Base-by-base conservation (phyloP, 129 eudicot species). In the Helianthus tuberosus region DNA sequence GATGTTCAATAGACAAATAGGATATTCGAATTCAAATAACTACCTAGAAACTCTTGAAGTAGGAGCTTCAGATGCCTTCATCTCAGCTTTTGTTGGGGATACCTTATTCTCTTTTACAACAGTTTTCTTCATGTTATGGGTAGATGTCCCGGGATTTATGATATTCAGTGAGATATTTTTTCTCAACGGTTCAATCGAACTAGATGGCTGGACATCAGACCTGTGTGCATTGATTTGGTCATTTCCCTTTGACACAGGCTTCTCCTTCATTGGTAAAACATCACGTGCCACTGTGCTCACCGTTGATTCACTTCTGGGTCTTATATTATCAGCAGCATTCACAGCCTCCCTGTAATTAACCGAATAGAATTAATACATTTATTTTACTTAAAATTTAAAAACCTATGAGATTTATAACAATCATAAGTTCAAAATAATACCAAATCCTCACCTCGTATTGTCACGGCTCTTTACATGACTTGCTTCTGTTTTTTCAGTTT, bases 21-120 rank as follows among this genome's bases (percentile, higher is more conserved):
- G 55, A 64, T 5, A 2, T 9, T 10, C 7, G 52, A 53, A 48
- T 60, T 66, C 35, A 70, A 15, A 39, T 14, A 64, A 67, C 51
- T 79, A 89, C 96, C 92, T 75, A 23, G 85, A 58, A 80, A 77
- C 71, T 64, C 54, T 84, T 64, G 65, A 60, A 62, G 55, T 62
- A 74, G 85, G 72, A 71, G 66, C 87, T 73, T 71, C 81, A 76
- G 86, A 75, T 64, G 64, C 52, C 72, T 50, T 79, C 59, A 60
- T 75, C 66, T 55, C 88, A 75, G 82, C 29, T 79, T 80, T 80
- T 60, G 73, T 55, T 9, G 86, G 52, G 27, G 86, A 75, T 16
- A 51, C 23, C 75, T 43, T 81, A 14, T 52, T 79, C 69, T 68
- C 79, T 64, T 75, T 80, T n/a, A 50, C 70, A 62, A 75, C 71